Evolutionary conservation across 176 grass and related monocot genomes (phyloP), one percentile per base, ranked within the genome.

Genomic region (Paspalum notatum): DNA sequence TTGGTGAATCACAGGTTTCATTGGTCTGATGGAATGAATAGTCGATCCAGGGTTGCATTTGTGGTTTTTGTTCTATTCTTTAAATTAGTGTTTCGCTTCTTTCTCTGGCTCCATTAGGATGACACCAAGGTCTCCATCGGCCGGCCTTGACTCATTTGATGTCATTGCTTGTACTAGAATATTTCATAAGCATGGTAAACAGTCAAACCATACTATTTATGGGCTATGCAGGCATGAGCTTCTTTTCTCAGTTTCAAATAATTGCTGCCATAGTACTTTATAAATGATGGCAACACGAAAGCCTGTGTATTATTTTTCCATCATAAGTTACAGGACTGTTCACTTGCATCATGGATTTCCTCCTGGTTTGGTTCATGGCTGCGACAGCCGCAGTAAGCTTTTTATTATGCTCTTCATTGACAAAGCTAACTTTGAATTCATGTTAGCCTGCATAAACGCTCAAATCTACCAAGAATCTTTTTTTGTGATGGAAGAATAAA

Each of bases 61-160:
- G 52, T 68, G 54, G n/a, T 81, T 63, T 62, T 63, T 62, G 25
- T 56, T 66, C 6, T 50, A 56, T 49, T 48, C 26, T 12, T 4
- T 87, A 62, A 59, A 76, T 11, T 81, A 87, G 22, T n/a, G 7
- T 21, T 78, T 78, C 2, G 2, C 78, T 87, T 53, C 45, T 81
- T 82, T 75, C 52, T 39, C 26, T 68, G 21, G 43, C 52, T 68
- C 10, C 43, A 75, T 52, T 87, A 87, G 53, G 53, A 53, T 71
- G 55, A 46, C 12, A 62, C 52, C 62, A 70, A 76, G 55, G 72
- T 87, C 79, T 77, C 54, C n/a, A 70, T 80, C 68, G 32, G 84
- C 75, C 80, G 75, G 80, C 88, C 62, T 90, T 75, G 40, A 75
- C 80, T 75, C 40, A 78, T 83, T 84, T 75, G 68, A 68, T 83